Evolutionary conservation across 2,329 filamentous ascomycete genomes (phyloP), one percentile per base, ranked within the genome.

Genomic region (Colletotrichum acutatum): DNA sequence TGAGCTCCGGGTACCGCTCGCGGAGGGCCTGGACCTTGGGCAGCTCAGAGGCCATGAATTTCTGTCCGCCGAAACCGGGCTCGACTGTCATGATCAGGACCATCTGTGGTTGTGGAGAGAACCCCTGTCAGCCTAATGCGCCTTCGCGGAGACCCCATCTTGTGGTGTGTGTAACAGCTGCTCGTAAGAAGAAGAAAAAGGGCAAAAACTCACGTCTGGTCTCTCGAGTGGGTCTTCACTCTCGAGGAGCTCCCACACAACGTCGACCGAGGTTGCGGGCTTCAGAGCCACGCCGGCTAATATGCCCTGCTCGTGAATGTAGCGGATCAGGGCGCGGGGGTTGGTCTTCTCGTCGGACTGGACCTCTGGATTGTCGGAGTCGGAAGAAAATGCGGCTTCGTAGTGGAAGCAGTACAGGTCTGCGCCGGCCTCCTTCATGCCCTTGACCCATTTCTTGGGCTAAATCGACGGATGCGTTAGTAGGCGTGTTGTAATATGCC

Each of bases 371-470:
- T 89, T 91, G 80, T 95, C 94, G 78, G 95, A 95, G 46, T 94
- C 95, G 56, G 93, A 94, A 63, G 94, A 97, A 77, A 97, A 90
- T 75, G 97, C 97, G 30, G 97, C 97, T 86, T 99, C 97, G 84
- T 98, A 98, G 88, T 99, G 97, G 88, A 99, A 99, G 88, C 97
- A 98, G 88, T 99, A 99, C n/a, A 99, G 89, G 83, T 99, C 95
- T 84, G 95, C 98, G 66, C 97, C 97, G 73, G 95, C 97, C 66
- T 93, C 92, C 83, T 97, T 91, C 87, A 99, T 98, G 75, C 97
- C 94, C 80, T 94, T 94, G 78, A 98, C 95, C 97, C 97, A 99
- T 88, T 95, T 95, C 88, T 98, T 97, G 77, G 97, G 97, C 95
- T 97, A 28, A 11, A 71, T 19, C 19, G n/a, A 19, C 42, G 52